A percentile compares a stretch with the other conserved stretches of the same genome.
Conservation (phyloP, 2,329 filamentous ascomycete species). For the Venturia effusa region DNA sequence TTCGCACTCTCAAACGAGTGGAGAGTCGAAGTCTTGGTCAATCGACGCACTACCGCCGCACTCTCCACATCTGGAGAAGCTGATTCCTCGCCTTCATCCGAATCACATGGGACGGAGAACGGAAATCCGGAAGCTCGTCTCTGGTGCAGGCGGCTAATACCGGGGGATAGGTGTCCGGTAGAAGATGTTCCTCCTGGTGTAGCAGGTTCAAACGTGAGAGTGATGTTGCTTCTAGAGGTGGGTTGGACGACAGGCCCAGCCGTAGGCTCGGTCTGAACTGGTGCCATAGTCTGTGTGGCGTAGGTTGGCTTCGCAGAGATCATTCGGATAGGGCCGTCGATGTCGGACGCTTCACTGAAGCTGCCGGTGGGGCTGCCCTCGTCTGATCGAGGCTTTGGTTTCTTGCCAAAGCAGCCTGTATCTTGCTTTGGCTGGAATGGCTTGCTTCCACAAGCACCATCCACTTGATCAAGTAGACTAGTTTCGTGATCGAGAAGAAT, state of each 20-base stretch:
- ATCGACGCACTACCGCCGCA: background rate
- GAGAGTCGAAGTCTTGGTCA: background rate
- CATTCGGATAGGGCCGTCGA: constrained; percentile 4
- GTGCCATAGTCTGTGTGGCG: background rate
- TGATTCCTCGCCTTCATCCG: background rate
- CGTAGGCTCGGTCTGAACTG: background rate
- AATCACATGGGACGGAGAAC: background rate
- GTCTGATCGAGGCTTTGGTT: background rate
- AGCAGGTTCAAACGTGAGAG: background rate
- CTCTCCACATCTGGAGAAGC: background rate
- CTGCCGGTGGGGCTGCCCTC: background rate
- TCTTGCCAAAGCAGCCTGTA: background rate
- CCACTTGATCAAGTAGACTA: constrained; percentile 1
- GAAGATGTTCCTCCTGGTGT: background rate
- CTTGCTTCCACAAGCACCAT: constrained; percentile 3
- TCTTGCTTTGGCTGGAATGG: background rate
- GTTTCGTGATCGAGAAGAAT: background rate
- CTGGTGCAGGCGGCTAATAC: background rate
- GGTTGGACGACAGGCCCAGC: background rate
- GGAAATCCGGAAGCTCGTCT: background rate
- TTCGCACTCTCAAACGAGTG: background rate
- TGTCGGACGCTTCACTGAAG: constrained; percentile 1
- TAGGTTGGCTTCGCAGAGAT: constrained; percentile 4
- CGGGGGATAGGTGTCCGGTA: background rate
- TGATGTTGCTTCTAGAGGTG: background rate